Percentiles rank a stretch among this genome's conserved stretches.
Conservation (phyloP, 345 rosid genomes). For the Pugionium dolabratum region DNA sequence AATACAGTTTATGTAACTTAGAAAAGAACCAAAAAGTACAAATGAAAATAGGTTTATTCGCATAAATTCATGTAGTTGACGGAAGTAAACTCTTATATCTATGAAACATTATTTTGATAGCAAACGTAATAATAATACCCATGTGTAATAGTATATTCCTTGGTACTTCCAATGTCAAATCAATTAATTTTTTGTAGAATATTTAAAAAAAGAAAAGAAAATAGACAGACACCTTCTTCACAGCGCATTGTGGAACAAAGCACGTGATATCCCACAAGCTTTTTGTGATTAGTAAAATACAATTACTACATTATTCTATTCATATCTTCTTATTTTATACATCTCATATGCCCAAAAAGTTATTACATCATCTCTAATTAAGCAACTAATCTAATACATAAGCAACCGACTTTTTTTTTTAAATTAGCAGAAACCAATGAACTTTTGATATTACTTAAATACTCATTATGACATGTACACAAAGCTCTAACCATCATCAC, state of each 20-base stretch:
- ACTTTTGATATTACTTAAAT: not conserved
- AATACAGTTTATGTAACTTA: no score
- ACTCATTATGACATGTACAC: no score
- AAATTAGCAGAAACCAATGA: conserved; percentile 7
- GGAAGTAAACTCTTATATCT: no score
- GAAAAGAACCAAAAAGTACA: no score
- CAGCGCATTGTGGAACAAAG: conserved; percentile 44
- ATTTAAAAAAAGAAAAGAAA: conserved; percentile 4
- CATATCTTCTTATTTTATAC: no score
- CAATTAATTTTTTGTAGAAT: conserved; percentile 19
- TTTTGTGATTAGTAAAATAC: conserved; percentile 33
- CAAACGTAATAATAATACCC: conserved; percentile 10
- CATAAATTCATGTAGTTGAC: no score
- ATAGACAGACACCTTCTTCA: conserved; percentile 32
- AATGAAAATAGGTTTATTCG: no score
- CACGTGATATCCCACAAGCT: conserved; percentile 45
- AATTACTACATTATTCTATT: no score
- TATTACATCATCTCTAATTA: conserved; percentile 36
- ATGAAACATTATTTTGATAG: conserved; percentile 3
- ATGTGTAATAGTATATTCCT: conserved; percentile 42
- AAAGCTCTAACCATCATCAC: no score
- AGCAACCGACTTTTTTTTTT: conserved; percentile 19
- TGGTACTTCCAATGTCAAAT: conserved; percentile 35
- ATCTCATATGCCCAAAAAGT: conserved; percentile 24
- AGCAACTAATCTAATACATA: conserved; percentile 6